A percentile compares a stretch with the other conserved stretches of the same genome.
Evolutionary conservation across 768 basidiomycete species (phyloP).

Genomic region (Mycena venus): DNA sequence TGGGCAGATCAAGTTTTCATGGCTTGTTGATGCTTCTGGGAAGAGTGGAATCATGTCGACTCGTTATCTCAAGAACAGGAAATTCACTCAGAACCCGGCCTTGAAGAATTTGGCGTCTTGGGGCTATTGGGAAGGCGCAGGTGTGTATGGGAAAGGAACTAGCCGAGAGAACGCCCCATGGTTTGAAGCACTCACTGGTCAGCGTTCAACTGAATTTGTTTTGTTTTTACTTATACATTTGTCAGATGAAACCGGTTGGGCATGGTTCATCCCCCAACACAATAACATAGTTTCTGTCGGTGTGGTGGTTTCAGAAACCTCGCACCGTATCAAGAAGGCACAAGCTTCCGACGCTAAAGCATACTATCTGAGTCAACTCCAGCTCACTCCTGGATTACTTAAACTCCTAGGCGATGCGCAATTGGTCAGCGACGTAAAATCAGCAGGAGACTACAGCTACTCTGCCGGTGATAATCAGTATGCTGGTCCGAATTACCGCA

Average conservation of each 20-base stretch:
- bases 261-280: slow-evolving; percentile 70
- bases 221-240: too few species aligned
- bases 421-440: too few species aligned
- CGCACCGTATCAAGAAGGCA: slow-evolving; percentile 48
- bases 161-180: slow-evolving; percentile 59
- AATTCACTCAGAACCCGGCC: too few species aligned
- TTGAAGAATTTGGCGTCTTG: slow-evolving; percentile 74
- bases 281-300: slow-evolving; percentile 65
- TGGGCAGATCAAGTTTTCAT: slow-evolving; percentile 67
- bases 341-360: slow-evolving; percentile 37
- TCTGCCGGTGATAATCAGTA: slow-evolving; percentile 45
- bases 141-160: slow-evolving; percentile 57
- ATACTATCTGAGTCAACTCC: too few species aligned
- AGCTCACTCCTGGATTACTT: too few species aligned
- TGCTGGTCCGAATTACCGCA: slow-evolving; percentile 46
- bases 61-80: slow-evolving; percentile 68
- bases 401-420: too few species aligned
- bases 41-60: slow-evolving; percentile 70
- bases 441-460: slow-evolving; percentile 54
- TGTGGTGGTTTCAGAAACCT: slow-evolving; percentile 58
- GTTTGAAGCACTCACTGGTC: slow-evolving; percentile 58
- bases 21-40: slow-evolving; percentile 74
- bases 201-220: too few species aligned
- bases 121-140: slow-evolving; percentile 73
- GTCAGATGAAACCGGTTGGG: slow-evolving; percentile 66